A percentile compares a stretch with the other conserved stretches of the same genome.
phyloP scores from a whole-genome alignment of 331 rosid genomes.

The Malus hybrid region DNA sequence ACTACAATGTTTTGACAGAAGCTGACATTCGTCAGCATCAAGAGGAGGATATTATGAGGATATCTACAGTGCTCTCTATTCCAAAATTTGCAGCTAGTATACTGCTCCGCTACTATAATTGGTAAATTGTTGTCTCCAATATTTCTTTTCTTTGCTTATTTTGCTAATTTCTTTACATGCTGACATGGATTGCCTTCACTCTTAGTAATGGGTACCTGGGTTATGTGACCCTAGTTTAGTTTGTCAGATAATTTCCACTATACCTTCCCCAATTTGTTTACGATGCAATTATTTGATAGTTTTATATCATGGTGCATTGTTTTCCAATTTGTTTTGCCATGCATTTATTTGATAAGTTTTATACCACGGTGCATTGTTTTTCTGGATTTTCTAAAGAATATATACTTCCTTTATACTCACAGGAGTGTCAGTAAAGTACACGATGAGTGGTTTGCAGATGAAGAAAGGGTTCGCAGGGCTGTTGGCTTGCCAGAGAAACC shows the following conservation, averaged over 20 bases:
- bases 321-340: no score
- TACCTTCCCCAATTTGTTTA: background rate
- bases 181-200: background rate
- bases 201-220: background rate
- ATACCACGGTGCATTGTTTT: no score
- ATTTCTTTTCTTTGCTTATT: background rate
- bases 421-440: constrained; percentile 69
- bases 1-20: constrained; percentile 46
- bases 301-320: background rate
- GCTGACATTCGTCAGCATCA: constrained; percentile 47
- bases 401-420: constrained; percentile 4
- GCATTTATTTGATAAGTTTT: no score
- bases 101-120: constrained; percentile 53
- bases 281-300: background rate
- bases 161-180: background rate
- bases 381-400: no score
- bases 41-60: constrained; percentile 49
- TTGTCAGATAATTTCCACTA: background rate
- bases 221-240: background rate
- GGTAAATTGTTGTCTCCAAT: constrained; percentile 28
- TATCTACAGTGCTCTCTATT: constrained; percentile 56
- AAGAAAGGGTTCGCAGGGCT: constrained; percentile 49
- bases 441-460: constrained; percentile 71
- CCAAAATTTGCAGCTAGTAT: constrained; percentile 42
- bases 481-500: constrained; percentile 54